Evolutionary conservation across 495 filamentous ascomycete genomes (phyloP).

Genomic region (Penicillium bovifimosum): DNA sequence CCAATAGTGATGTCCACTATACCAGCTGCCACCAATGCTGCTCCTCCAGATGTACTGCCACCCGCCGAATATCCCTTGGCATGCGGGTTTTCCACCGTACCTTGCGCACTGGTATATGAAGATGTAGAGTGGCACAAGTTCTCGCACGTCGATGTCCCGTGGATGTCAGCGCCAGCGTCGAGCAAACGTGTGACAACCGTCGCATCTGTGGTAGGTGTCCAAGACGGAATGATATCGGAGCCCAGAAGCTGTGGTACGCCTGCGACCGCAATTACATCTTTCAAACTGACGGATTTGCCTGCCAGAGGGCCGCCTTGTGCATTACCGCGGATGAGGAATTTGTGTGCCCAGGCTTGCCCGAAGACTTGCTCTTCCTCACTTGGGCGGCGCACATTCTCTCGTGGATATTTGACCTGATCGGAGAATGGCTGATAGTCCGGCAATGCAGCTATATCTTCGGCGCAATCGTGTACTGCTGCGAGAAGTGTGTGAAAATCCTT

Average conservation of each 20-base stretch:
- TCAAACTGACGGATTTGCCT: constrained; percentile 73
- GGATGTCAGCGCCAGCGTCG: constrained; percentile 38
- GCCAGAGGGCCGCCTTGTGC: constrained; percentile 56
- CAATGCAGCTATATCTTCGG: constrained; percentile 22
- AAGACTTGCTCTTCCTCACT: constrained; percentile 24
- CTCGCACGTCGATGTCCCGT: constrained; percentile 44
- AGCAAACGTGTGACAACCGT: constrained; percentile 45
- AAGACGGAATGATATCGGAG: constrained; percentile 32
- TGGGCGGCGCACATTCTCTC: constrained; percentile 27
- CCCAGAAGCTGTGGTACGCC: constrained; percentile 36
- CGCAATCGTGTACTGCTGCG: constrained; percentile 32
- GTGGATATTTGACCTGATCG: constrained; percentile 24
- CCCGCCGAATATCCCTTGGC: constrained; percentile 46
- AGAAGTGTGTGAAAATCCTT: constrained; percentile 30
- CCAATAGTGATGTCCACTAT: constrained; percentile 53
- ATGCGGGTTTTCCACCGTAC: constrained; percentile 46
- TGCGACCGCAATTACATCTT: constrained; percentile 39
- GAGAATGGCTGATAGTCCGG: constrained; percentile 31
- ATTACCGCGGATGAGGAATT: constrained; percentile 29
- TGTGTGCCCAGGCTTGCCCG: constrained; percentile 31
- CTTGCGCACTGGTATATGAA: constrained; percentile 43
- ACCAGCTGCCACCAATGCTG: constrained; percentile 45
- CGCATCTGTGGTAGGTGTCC: constrained; percentile 40
- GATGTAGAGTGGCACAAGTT: constrained; percentile 42
- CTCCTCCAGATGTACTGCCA: constrained; percentile 54